These are phyloP conservation scores for Cryptosporidium parvum DNA, from an alignment of 169 alveolate species.

Conservation along the genomic window DNA sequence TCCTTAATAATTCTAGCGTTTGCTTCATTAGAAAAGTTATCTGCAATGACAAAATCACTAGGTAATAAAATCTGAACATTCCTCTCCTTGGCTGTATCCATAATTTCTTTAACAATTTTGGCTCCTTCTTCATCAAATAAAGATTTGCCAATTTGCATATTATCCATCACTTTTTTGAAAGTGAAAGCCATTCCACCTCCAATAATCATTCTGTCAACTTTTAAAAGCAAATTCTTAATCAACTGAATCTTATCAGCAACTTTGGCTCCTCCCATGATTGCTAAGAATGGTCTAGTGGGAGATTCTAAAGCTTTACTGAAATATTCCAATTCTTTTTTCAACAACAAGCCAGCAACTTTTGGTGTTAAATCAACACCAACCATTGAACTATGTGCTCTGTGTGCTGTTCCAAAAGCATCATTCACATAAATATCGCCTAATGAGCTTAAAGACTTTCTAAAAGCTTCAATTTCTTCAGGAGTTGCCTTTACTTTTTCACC, in stretches of 20 bases:
- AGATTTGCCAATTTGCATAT: constrained; percentile 93
- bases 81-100: constrained; percentile 92
- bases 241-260: constrained; percentile 97
- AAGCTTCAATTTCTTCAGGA: constrained; percentile 85
- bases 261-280: constrained; percentile 98
- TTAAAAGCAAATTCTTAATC: constrained; percentile 91
- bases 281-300: constrained; percentile 95
- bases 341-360: constrained; percentile 94
- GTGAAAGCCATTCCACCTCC: constrained; percentile 99
- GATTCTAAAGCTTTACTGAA: constrained; percentile 94
- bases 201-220: constrained; percentile 94
- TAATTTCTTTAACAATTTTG: constrained; percentile 92
- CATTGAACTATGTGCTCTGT: constrained; percentile 97
- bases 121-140: constrained; percentile 97
- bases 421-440: constrained; percentile 96
- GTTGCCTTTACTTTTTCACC: constrained; percentile 92
- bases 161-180: constrained; percentile 90
- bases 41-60: constrained; percentile 93
- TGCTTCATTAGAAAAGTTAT: constrained; percentile 91
- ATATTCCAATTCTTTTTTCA: constrained; percentile 96
- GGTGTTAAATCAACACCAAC: constrained; percentile 92
- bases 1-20: constrained; percentile 85
- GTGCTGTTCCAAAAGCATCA: constrained; percentile 99
- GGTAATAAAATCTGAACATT: constrained; percentile 95
- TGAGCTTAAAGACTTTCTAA: constrained; percentile 91